These are phyloP conservation scores for Sporisorium iseilematis-ciliati DNA, from an alignment of 1,284 basidiomycete genomes.

Conservation along the genomic window DNA sequence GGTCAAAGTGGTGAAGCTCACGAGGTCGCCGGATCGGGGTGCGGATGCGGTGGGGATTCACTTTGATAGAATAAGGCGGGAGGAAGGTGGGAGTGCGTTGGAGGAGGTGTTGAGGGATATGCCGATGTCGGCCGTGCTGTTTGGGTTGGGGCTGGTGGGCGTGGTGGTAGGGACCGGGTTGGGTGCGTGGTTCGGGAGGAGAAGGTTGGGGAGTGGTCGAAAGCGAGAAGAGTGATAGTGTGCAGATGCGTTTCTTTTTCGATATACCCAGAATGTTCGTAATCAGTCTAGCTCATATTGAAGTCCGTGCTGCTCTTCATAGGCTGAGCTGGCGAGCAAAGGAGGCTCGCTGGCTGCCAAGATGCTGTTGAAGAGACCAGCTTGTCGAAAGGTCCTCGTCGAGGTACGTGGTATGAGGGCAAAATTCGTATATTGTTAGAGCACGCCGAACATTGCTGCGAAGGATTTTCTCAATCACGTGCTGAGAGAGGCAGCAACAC, in stretches of 20 bases:
- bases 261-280: too few species aligned
- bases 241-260: too few species aligned
- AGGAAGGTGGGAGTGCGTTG: not conserved
- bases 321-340: too few species aligned
- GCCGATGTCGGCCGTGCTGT: slow-evolving; percentile 13
- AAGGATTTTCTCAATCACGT: slow-evolving; percentile 8
- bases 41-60: slow-evolving; percentile 29
- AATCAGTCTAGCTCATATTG: too few species aligned
- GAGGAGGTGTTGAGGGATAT: slow-evolving; percentile 20
- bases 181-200: not conserved
- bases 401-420: too few species aligned
- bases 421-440: slow-evolving; percentile 6
- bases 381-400: too few species aligned
- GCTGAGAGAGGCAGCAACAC: slow-evolving; percentile 1
- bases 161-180: not conserved
- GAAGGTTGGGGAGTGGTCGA: not conserved
- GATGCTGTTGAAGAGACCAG: too few species aligned
- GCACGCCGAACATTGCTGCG: too few species aligned
- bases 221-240: not conserved
- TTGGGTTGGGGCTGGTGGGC: not conserved
- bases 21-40: slow-evolving; percentile 9
- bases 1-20: slow-evolving; percentile 10
- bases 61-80: slow-evolving; percentile 7
- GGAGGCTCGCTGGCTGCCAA: too few species aligned
- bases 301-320: too few species aligned